Evolutionary conservation across 2,329 filamentous ascomycete species (phyloP).

Genomic region (Monosporascus sp.): DNA sequence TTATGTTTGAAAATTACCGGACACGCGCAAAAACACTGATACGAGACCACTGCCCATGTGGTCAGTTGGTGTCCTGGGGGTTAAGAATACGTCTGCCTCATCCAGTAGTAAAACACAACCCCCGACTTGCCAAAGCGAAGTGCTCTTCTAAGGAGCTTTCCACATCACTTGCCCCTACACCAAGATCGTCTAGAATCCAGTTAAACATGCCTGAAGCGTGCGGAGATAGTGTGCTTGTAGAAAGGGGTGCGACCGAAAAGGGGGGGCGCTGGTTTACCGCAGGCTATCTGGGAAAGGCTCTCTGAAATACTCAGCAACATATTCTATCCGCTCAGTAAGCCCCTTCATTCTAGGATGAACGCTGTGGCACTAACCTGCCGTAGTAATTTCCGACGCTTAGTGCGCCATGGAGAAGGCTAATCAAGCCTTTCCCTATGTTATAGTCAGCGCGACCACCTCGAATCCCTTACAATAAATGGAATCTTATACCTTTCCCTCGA

Average conservation of each 20-base stretch:
- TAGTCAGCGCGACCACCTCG: no score
- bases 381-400: constrained; percentile 14
- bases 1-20: no score
- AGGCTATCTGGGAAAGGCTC: constrained; percentile 14
- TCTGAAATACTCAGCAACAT: constrained; percentile 11
- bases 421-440: constrained; percentile 7
- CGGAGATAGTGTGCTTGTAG: not conserved
- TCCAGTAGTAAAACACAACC: constrained; percentile 15
- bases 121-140: constrained; percentile 13
- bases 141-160: constrained; percentile 11
- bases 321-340: constrained; percentile 1
- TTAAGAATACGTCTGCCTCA: constrained; percentile 12
- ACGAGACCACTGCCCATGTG: no score
- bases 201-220: not conserved
- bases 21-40: constrained; percentile 25
- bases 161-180: constrained; percentile 14
- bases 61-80: not conserved
- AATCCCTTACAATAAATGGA: no score
- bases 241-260: not conserved
- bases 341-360: not conserved
- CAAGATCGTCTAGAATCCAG: constrained; percentile 8
- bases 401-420: constrained; percentile 11
- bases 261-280: constrained; percentile 1
- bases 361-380: constrained; percentile 1
- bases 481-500: no score